A percentile compares a stretch with the other conserved stretches of the same genome.
These are phyloP conservation scores for Corynascus novoguineensis DNA, from an alignment of 495 filamentous ascomycete genomes.

Conservation along the genomic window DNA sequence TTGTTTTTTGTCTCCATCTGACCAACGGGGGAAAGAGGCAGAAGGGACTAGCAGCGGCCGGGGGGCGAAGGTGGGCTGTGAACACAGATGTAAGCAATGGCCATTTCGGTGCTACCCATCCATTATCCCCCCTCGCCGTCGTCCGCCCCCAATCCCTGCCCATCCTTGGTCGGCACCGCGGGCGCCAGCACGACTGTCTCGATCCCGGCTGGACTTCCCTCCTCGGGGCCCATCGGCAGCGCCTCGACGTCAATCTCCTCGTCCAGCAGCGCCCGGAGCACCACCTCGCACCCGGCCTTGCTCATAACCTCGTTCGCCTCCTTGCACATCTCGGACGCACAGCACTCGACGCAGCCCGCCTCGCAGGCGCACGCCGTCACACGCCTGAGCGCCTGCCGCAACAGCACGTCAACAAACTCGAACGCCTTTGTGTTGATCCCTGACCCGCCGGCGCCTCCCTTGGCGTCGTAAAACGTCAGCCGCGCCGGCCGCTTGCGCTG, in stretches of 20 bases:
- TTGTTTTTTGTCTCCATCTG: too few species aligned
- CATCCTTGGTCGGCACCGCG: slow-evolving; percentile 45
- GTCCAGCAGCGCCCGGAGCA: slow-evolving; percentile 68
- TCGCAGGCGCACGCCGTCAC: slow-evolving; percentile 64
- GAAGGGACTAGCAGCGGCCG: too few species aligned
- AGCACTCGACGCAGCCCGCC: slow-evolving; percentile 81
- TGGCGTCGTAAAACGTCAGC: slow-evolving; percentile 91
- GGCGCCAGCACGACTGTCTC: slow-evolving; percentile 77
- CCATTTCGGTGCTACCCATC: not conserved
- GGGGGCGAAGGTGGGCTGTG: too few species aligned
- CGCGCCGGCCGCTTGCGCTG: slow-evolving; percentile 78
- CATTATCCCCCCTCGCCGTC: not conserved
- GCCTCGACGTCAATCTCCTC: slow-evolving; percentile 69
- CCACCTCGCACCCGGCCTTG: slow-evolving; percentile 78
- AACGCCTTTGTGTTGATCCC: slow-evolving; percentile 91
- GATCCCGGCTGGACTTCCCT: slow-evolving; percentile 59
- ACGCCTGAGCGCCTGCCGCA: slow-evolving; percentile 71
- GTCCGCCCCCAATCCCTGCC: not conserved
- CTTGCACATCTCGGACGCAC: slow-evolving; percentile 77
- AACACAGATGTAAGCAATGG: not conserved
- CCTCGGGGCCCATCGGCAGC: slow-evolving; percentile 75
- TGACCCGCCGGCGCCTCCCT: slow-evolving; percentile 74
- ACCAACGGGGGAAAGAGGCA: too few species aligned
- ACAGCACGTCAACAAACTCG: slow-evolving; percentile 76
- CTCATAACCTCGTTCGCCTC: slow-evolving; percentile 90